phyloP scores from a whole-genome alignment of 176 grass and related monocot genomes.

The Ananas comosus region DNA sequence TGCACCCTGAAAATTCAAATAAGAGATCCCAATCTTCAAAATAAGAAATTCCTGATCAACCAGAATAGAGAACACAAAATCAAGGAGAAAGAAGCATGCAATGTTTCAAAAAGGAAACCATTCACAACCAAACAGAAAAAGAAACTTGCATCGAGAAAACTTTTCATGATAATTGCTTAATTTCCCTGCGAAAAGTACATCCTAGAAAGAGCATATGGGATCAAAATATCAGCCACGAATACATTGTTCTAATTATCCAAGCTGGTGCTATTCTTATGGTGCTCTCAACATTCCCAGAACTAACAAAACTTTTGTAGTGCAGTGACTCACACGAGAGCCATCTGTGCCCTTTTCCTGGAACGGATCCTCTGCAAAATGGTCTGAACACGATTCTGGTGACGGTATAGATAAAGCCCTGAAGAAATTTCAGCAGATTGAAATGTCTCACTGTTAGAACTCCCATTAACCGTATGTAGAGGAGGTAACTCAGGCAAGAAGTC shows the following conservation, averaged over 20 bases:
- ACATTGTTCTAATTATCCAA: conserved; percentile 31
- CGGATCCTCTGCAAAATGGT: conserved; percentile 95
- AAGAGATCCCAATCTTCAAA: conserved; percentile 46
- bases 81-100: neutral
- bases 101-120: conserved; percentile 18
- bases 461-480: conserved; percentile 18
- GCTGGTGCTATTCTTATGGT: conserved; percentile 29
- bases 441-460: conserved; percentile 30
- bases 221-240: conserved; percentile 28
- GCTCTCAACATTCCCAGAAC: conserved; percentile 27
- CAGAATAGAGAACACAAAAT: neutral
- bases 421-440: conserved; percentile 45
- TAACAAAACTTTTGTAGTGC: conserved; percentile 40
- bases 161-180: conserved; percentile 28
- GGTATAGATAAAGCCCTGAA: conserved; percentile 60
- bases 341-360: conserved; percentile 65
- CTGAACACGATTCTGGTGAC: conserved; percentile 63
- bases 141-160: conserved; percentile 23
- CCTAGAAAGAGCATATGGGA: conserved; percentile 29
- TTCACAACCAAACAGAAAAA: conserved; percentile 6
- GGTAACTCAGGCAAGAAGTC: conserved; percentile 83
- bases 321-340: conserved; percentile 96
- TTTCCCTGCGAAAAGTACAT: conserved; percentile 29
- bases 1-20: conserved; percentile 72
- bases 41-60: conserved; percentile 15